Base-by-base conservation (phyloP, 352 stramenopile genomes). In the Pythium vanterpoolii region DNA sequence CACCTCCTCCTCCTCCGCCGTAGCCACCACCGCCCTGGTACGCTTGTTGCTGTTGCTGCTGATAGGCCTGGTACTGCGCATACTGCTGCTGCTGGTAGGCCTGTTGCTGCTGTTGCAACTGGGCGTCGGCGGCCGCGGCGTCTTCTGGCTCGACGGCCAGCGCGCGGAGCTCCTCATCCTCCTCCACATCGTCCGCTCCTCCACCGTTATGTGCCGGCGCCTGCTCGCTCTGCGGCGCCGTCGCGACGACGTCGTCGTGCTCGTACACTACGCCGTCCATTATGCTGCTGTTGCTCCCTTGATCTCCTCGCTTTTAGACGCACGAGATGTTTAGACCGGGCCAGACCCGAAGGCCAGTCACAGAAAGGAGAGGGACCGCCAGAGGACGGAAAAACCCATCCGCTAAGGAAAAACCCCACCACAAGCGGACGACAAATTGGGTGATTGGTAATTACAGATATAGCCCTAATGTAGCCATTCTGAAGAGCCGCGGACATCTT, bases 191-290 rank as follows among this genome's bases (percentile, higher is more conserved):
- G 40, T 59, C 62, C 10, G 42, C 42, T 2, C 16, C 42, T 26
- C 42, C 23, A 34, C 38, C 26, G 19, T 49, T 28, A 66, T 60
- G 26, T 71, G 46, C 19, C 9, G 31, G 40, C 36, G 62, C 38
- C 24, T 69, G 57, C 39, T 62, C 39, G 19, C 36, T 39, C 14
- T n/a, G 42, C 14, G 45, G 44, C 44, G 33, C 56, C 43, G 55
- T 13, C 16, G 80, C 69, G 45, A 62, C 62, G 46, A 76, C 56
- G 30, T 89, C 81, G 63, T 90, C 81, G 48, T 87, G 76, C 69
- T 90, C 81, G 72, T 90, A 89, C 49, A 89, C 81, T 50, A 90
- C 78, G 40, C 80, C 80, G 69, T 90, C 80, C 80, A 90, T 90
- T 11, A 14, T 56, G 7, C 34, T n/a, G 33, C 19, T 48, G 27